Base-by-base conservation (phyloP, 176 grass and related monocot genomes). In the Oryza australiensis region DNA sequence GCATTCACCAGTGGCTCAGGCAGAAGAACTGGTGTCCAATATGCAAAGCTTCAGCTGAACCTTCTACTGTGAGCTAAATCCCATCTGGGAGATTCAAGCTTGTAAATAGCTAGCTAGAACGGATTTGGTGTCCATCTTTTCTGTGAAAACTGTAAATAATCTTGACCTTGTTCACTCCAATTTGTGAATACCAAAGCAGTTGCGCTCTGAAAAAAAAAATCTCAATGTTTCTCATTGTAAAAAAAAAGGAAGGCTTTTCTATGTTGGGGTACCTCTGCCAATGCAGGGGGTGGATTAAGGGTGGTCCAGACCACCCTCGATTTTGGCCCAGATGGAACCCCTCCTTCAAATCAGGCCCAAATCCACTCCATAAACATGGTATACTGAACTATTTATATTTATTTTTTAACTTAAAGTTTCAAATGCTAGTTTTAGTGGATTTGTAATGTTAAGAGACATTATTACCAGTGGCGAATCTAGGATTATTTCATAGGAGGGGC, bases 21-120 rank as follows among this genome's bases (percentile, higher is more conserved):
- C 88, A 90, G 76, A 96, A 90, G 84, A 96, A 93, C 64, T 86
- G 86, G 85, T 93, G 93, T 40, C 94, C 90, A 9, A 72, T 96
- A 12, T 96, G 90, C 29, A 93, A 93, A 76, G 73, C 90, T 26
- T 85, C 90, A 5, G 90, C 86, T 11, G 2, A 70, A 28, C 64
- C 71, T 79, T 89, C 70, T 37, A 26, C 51, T 23, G 22, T 7
- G 29, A 74, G 51, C 9, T 57, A 40, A 40, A 73, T 43, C 57
- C 8, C 26, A 60, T 5, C 55, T 24, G 62, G 26, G 80, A 68
- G 75, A 26, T 29, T 49, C 16, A 68, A 65, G 62, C 67, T 11
- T 83, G 76, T 70, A 62, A 79, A 60, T 24, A 60, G 2, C 26
- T 57, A 41, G n/a, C 45, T 57, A 41, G n/a, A 34, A 42, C 49